Base-by-base conservation (phyloP, 257 asterid species). In the Solanum lignicaule region DNA sequence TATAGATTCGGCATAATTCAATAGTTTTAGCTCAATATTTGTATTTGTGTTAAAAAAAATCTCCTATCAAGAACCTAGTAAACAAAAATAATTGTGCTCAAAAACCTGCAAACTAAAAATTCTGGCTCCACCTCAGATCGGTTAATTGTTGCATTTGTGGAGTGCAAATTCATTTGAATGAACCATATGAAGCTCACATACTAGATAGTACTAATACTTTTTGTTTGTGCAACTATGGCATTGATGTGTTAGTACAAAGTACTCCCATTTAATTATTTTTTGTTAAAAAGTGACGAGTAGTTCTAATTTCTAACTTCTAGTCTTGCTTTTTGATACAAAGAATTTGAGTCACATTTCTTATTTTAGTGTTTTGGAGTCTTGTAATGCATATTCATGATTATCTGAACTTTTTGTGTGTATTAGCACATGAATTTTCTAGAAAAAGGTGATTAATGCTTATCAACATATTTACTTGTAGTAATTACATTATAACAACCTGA, bases 341-440 rank as follows among this genome's bases (percentile, higher is more conserved):
- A 46, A 46, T 46, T 52, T 18, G 18, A 52, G 62, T 52, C n/a
- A 52, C 23, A 52, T 52, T 52, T 52, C 10, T 52, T 18, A 20
- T 52, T 52, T 6, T 52, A 52, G 62, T 16, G n/a, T 18, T 52
- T 52, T 7, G 3, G 62, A 52, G 62, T 52, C 62, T 52, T 52
- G n/a, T 16, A 52, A 18, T 52, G 11, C 10, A 0, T 55, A 48
- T 48, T 48, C 58, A 48, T 48, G 66, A 58, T 20, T 58, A 58
- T 58, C 2, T 58, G 5, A 20, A 23, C n/a, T 58, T 58, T 58
- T 0, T 0, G 11, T 0, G 25, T 58, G 66, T 55, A 1, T 20
- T 18, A 7, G 2, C 65, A 1, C 4, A 55, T 55, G 65, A 55
- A 18, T 55, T 55, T 18, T 7, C 9, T 55, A 7, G 23, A 55